Percentiles rank a stretch among this genome's conserved stretches.
Conservation (phyloP, 768 basidiomycete species). For the Suillus decipiens region DNA sequence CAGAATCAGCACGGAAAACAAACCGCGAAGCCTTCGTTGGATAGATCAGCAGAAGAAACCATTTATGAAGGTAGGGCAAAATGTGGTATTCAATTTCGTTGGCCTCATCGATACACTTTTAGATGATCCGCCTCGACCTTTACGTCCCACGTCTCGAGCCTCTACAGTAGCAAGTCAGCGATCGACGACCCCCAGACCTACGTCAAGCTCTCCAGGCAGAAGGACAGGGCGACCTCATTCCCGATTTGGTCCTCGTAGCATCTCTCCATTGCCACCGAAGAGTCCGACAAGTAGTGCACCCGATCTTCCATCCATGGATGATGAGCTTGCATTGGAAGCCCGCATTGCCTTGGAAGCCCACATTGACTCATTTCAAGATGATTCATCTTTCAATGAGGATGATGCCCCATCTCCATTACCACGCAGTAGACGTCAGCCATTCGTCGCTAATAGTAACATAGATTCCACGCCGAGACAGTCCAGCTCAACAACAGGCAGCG, state of each 20-base stretch:
- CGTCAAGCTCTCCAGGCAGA: constrained; percentile 43
- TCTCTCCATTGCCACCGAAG: constrained; percentile 64
- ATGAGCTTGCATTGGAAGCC: constrained; percentile 46
- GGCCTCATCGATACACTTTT: constrained; percentile 8
- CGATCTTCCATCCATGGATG: constrained; percentile 43
- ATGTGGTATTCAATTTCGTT: constrained; percentile 9
- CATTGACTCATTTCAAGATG: constrained; percentile 29
- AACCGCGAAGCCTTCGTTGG: constrained; percentile 41
- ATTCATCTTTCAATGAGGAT: constrained; percentile 26
- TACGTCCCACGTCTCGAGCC: constrained; percentile 57
- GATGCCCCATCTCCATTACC: constrained; percentile 54
- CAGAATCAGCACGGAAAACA: constrained; percentile 64
- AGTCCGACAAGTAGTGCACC: constrained; percentile 34
- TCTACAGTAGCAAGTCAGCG: constrained; percentile 43
- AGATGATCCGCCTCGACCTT: constrained; percentile 63
- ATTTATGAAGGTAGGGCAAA: constrained; percentile 72
- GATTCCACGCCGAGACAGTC: constrained; percentile 54
- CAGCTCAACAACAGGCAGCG: constrained; percentile 39
- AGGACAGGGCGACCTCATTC: constrained; percentile 46
- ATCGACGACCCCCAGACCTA: constrained; percentile 49
- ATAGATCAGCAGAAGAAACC: constrained; percentile 57
- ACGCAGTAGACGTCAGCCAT: constrained; percentile 70
- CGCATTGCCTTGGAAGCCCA: constrained; percentile 39
- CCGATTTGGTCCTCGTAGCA: constrained; percentile 71
- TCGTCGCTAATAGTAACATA: constrained; percentile 52